Evolutionary conservation across 2,329 filamentous ascomycete genomes (phyloP), one percentile per base, ranked within the genome.

Genomic region (Botrytis elliptica): DNA sequence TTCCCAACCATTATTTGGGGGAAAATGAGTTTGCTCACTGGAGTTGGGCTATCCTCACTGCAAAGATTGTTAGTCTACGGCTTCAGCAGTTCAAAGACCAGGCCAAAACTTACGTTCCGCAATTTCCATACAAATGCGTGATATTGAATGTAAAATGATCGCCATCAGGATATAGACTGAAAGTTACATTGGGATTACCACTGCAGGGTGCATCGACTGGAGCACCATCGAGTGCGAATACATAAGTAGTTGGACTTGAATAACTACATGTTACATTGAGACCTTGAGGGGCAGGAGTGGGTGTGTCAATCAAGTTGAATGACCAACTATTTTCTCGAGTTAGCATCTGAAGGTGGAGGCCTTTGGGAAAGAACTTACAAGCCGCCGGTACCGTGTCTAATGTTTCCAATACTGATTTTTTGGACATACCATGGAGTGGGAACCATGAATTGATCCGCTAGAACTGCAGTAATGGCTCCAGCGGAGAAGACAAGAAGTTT

Each of bases 211-310:
- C 74, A 18, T 75, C 70, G 29, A 71, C 62, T 16, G 74, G 74
- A 1, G 74, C 71, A 20, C 49, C 73, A 33, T 76, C 73, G 10
- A 75, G 14, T 36, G 76, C 76, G 60, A 77, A 77, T 5, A 3
- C 22, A 57, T 77, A 76, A 38, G 73, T 49, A 4, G 29, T 63
- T 42, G 40, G 60, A 59, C 29, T 63, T 14, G 55, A 63, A 29
- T 74, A 77, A 20, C 8, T 42, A n/a, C 76, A 77, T 4, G 75
- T 75, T 25, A 75, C 74, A 68, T 77, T 77, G 59, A 77, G 73
- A 46, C 72, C 75, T 74, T 77, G 76, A 8, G 75, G 75, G 10
- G 72, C 62, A 4, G 52, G 38, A 3, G 74, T 77, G 1, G 76
- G 75, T 10, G 73, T 74, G 38, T 77, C 76, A 29, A 73, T 18